A percentile compares a stretch with the other conserved stretches of the same genome.
Evolutionary conservation across 345 rosid species (phyloP).

Genomic region (Euphorbia peplus): DNA sequence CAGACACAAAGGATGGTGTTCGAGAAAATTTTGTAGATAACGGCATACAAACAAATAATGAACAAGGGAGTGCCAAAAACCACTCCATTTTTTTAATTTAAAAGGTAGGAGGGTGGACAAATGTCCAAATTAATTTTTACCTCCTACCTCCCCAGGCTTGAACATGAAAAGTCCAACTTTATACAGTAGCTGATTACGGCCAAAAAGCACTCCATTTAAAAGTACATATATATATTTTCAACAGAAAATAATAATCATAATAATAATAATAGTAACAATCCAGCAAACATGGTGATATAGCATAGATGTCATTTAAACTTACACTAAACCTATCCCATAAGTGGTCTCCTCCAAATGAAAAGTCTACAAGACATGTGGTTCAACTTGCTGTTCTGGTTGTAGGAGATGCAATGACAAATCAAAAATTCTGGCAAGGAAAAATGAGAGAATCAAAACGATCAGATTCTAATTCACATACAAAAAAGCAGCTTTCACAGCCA

Average conservation of each 20-base stretch:
- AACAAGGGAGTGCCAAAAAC: no score
- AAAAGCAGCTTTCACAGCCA: neutral
- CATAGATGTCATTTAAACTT: slow-evolving; percentile 36
- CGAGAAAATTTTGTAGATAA: neutral
- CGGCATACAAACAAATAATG: slow-evolving; percentile 9
- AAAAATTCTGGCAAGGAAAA: slow-evolving; percentile 55
- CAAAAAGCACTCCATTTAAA: neutral
- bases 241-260: slow-evolving; percentile 1
- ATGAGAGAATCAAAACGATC: slow-evolving; percentile 10
- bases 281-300: neutral
- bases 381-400: slow-evolving; percentile 92
- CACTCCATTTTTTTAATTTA: no score
- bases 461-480: neutral
- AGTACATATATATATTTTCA: neutral
- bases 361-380: slow-evolving; percentile 80
- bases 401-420: slow-evolving; percentile 65
- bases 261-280: slow-evolving; percentile 2
- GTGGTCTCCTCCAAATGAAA: slow-evolving; percentile 87
- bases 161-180: no score
- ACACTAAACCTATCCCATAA: slow-evolving; percentile 94
- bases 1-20: neutral
- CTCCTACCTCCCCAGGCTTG: no score
- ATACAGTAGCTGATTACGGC: no score
- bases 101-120: no score
- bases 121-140: no score